phyloP scores from a whole-genome alignment of 805 yeast genomes.

The Candida gorgasii region DNA sequence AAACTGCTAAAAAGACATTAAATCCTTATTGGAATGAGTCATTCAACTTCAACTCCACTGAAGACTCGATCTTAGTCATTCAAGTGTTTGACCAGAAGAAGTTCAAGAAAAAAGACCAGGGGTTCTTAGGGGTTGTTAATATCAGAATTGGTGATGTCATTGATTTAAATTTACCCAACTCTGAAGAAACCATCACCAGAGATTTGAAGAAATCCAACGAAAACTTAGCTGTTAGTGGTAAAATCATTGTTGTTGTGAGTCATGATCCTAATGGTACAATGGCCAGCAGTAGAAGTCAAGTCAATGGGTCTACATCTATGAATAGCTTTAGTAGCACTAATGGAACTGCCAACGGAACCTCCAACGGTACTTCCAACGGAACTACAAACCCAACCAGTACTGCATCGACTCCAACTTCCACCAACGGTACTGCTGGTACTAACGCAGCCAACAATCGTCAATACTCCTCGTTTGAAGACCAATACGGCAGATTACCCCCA shows the following conservation, averaged over 20 bases:
- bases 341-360: slow-evolving; percentile 7
- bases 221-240: slow-evolving; percentile 89
- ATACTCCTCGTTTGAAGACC: slow-evolving; percentile 94
- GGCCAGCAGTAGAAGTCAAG: slow-evolving; percentile 12
- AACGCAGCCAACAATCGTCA: slow-evolving; percentile 62
- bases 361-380: slow-evolving; percentile 7
- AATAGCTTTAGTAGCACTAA: slow-evolving; percentile 3
- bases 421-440: slow-evolving; percentile 13
- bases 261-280: slow-evolving; percentile 27
- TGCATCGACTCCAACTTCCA: slow-evolving; percentile 15
- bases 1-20: slow-evolving; percentile 88
- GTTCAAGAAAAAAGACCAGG: slow-evolving; percentile 97
- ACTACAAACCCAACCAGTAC: slow-evolving; percentile 17
- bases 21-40: slow-evolving; percentile 98
- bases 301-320: slow-evolving; percentile 17
- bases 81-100: slow-evolving; percentile 97
- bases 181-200: slow-evolving; percentile 87
- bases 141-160: slow-evolving; percentile 86
- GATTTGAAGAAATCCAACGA: slow-evolving; percentile 92
- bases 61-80: slow-evolving; percentile 81
- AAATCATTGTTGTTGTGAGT: slow-evolving; percentile 75
- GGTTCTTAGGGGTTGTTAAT: slow-evolving; percentile 94
- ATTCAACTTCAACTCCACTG: slow-evolving; percentile 74
- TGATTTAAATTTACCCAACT: slow-evolving; percentile 52
- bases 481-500: slow-evolving; percentile 91